Evolutionary conservation across 768 basidiomycete genomes (phyloP), one percentile per base, ranked within the genome.

Genomic region (Hirschioporus abietinus): DNA sequence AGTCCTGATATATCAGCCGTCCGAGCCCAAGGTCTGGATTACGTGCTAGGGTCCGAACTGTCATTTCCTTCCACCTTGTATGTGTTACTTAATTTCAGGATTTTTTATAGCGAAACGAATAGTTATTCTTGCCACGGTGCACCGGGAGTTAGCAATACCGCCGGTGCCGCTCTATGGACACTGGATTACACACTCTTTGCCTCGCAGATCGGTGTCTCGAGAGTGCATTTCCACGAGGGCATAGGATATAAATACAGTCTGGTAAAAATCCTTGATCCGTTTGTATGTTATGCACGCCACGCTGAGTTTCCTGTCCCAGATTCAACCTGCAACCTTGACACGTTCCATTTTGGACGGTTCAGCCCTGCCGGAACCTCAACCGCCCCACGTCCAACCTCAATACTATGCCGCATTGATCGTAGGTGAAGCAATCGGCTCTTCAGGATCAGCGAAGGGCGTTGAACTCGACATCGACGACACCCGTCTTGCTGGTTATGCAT

Each of bases 181-280:
- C 75, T 89, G 67, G 88, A 91, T 72, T 89, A 90, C 73, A 78
- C 82, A 1, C 76, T 91, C 2, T 87, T 82, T 70, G 86, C 87
- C 72, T 75, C 84, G 1, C 82, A 83, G 68, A 74, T 87, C 10
- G 85, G 85, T 3, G 82, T 87, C 27, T 79, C 81, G 30, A 78
- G 82, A 63, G 68, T 87, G 18, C 86, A 82, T 76, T 88, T 88
- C 79, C 88, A 91, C 71, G 79, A 86, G 65, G 89, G 88, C 18
- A 78, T 90, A 64, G 89, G 89, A 0, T 90, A 81, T 76, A 91
- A 90, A 75, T 91, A 90, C 71, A 87, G 84, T 71, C 77, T 89
- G 64, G 88, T 86, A 66, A 64, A 66, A 64, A 25, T 64, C 58
- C 23, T 62, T 60, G 15, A 34, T 64, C 57, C 67, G 5, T 35